phyloP scores from a whole-genome alignment of 495 filamentous ascomycete genomes.

The Symbiotaphrina buchneri region DNA sequence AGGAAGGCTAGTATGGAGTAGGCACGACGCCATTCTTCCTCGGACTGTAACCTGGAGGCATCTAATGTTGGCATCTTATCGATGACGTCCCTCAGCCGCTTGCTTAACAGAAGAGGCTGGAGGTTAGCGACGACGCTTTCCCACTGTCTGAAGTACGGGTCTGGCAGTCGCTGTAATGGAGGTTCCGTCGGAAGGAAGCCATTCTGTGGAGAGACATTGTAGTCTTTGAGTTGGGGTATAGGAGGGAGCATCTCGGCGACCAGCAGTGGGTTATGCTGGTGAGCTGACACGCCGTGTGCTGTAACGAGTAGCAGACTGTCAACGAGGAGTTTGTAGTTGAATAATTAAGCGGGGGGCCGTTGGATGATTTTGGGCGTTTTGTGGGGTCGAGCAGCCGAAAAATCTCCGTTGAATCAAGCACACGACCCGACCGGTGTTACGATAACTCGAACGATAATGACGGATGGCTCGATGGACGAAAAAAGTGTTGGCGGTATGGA shows the following conservation, averaged over 20 bases:
- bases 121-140: constrained; percentile 65
- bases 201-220: constrained; percentile 64
- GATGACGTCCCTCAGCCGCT: constrained; percentile 50
- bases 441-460: too few species aligned
- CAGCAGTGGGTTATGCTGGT: too few species aligned
- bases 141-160: constrained; percentile 86
- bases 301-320: too few species aligned
- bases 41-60: constrained; percentile 52
- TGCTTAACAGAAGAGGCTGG: constrained; percentile 69
- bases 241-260: constrained; percentile 50
- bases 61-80: constrained; percentile 63
- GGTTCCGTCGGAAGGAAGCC: constrained; percentile 73
- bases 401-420: too few species aligned
- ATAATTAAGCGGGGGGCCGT: too few species aligned
- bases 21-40: constrained; percentile 79
- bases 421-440: too few species aligned
- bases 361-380: too few species aligned
- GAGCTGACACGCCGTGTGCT: too few species aligned
- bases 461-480: too few species aligned
- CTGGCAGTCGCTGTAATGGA: constrained; percentile 60
- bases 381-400: too few species aligned
- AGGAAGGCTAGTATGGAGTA: constrained; percentile 78
- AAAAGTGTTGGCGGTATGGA: too few species aligned
- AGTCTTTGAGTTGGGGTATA: constrained; percentile 57
- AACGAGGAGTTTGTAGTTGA: too few species aligned